Base-by-base conservation (phyloP, 1,284 basidiomycete genomes). In the Ganoderma meredithae region DNA sequence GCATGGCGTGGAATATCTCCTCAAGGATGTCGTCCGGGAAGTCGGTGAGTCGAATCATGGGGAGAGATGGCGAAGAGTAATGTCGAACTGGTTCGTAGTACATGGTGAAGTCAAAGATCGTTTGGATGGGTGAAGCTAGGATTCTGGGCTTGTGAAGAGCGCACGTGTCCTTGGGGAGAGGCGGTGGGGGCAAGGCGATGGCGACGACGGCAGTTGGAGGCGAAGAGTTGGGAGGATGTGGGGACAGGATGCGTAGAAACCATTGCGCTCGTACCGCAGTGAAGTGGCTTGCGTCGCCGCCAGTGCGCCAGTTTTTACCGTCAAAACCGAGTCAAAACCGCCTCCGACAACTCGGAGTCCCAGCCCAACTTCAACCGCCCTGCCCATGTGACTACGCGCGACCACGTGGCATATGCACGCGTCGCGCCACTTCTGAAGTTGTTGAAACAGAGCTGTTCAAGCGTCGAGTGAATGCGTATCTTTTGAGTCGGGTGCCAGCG, bases 11-110 rank as follows among this genome's bases (percentile, higher is more conserved):
- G 52, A 68, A 71, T 17, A 71, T 60, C 13, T 63, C 64, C 31
- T 71, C 67, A n/a, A 71, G 62, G 10, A 61, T 62, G 13, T 71
- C 69, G 43, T 71, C 69, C 12, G 69, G 62, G 25, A 71, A 55
- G 33, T 66, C 65, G 8, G 61, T 66, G 33, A 66, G 55, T 19
- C 64, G 64, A 19, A 62, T 62, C 60, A 66, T 62, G 25, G 39
- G 40, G 5, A 22, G 25, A 39, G 58, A 41, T 25, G 22, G 58
- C 58, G 58, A 40, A 60, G 58, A 6, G 39, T 17, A 22, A 15
- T 8, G 58, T 40, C 12, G 33, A 31, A 33, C 27, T 58, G 33
- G 17, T 22, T 49, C 47, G 47, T 49, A 25, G 47, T 49, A 49
- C 47, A 49, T 49, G 47, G 12, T 12, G 47, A 22, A 9, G 36